Conservation (phyloP, 257 asterid genomes). For the Nicotiana sylvestris region DNA sequence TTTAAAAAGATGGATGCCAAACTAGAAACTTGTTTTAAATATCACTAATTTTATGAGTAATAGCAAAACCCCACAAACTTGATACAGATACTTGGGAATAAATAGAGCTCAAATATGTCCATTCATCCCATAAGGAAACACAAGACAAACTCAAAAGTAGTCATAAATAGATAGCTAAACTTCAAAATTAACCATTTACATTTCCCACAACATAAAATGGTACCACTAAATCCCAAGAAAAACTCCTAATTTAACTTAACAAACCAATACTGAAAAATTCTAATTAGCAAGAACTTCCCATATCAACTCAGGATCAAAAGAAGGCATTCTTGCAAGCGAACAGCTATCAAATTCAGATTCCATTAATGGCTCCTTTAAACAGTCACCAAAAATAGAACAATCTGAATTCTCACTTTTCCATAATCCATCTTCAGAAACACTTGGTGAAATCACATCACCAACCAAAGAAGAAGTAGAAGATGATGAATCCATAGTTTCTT, state of each 20-base stretch:
- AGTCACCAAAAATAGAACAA: slow-evolving; percentile 34
- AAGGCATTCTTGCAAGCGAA: slow-evolving; percentile 77
- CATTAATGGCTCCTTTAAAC: slow-evolving; percentile 21
- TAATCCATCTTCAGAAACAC: slow-evolving; percentile 52
- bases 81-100: neutral
- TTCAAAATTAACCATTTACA: slow-evolving; percentile 19
- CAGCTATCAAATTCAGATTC: slow-evolving; percentile 49
- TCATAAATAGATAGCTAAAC: neutral
- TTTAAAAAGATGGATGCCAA: neutral
- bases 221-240: neutral
- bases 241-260: neutral
- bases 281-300: slow-evolving; percentile 92
- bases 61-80: neutral
- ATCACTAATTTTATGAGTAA: neutral
- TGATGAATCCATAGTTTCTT: slow-evolving; percentile 24
- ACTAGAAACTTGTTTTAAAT: neutral
- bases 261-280: neutral
- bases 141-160: neutral
- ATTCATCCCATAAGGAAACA: slow-evolving; percentile 4
- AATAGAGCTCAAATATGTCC: slow-evolving; percentile 13
- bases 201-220: slow-evolving; percentile 4
- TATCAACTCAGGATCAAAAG: slow-evolving; percentile 83
- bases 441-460: slow-evolving; percentile 26
- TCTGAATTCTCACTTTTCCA: slow-evolving; percentile 45
- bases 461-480: slow-evolving; percentile 13